Evolutionary conservation across 1,284 basidiomycete species (phyloP).

Genomic region (Puccinia horiana): DNA sequence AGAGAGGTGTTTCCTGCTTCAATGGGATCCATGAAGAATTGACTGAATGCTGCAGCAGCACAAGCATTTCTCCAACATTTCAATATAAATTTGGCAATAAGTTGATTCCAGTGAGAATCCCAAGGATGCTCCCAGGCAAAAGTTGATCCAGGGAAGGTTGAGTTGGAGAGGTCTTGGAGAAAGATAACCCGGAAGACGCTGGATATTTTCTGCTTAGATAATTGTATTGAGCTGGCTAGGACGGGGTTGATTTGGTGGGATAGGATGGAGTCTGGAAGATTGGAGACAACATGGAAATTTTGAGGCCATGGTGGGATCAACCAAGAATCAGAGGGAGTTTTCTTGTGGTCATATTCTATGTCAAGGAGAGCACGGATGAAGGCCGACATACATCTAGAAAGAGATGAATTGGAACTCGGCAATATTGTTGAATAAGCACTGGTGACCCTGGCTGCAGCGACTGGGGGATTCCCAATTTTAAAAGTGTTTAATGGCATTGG

Average conservation of each 20-base stretch:
- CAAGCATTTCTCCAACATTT: slow-evolving; percentile 1
- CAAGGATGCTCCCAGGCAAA: slow-evolving; percentile 10
- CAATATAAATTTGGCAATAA: not conserved
- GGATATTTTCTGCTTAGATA: not conserved
- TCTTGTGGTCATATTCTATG: not conserved
- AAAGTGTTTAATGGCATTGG: not conserved
- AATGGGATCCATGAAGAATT: not conserved
- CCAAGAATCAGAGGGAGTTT: not conserved
- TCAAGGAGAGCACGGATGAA: slow-evolving; percentile 4
- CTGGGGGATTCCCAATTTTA: not conserved
- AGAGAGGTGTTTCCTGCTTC: not conserved
- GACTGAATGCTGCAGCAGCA: not conserved
- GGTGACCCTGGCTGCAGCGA: not conserved
- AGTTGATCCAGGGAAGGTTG: not conserved
- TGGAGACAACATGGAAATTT: not conserved
- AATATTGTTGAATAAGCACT: not conserved
- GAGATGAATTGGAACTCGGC: slow-evolving; percentile 1
- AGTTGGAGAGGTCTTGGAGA: not conserved
- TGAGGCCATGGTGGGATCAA: not conserved
- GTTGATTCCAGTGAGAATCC: not conserved
- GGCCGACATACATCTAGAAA: not conserved
- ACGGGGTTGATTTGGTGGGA: not conserved
- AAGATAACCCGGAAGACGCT: not conserved
- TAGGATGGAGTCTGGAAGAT: not conserved
- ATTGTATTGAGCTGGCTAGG: not conserved